Conservation (phyloP, 2,329 filamentous ascomycete genomes). For the Chaetothyriales sp. region DNA sequence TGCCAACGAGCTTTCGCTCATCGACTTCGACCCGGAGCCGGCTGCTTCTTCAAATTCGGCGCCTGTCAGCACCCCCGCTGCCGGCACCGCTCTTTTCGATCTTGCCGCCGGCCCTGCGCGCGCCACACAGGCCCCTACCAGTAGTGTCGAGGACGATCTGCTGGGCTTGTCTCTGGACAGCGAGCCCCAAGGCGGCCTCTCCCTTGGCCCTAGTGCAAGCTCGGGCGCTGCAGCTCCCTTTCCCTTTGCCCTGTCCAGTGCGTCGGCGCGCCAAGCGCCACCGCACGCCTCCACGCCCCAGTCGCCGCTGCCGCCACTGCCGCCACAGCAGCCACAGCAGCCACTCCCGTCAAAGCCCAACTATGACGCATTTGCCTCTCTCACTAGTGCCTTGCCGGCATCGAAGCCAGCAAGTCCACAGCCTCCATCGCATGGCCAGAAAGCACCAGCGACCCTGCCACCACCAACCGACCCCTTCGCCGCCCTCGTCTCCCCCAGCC, state of each 20-base stretch:
- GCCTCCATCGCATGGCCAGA: not conserved
- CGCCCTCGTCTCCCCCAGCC: constrained; percentile 38
- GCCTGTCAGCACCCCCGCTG: constrained; percentile 20
- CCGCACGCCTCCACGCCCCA: not conserved
- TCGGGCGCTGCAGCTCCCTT: constrained; percentile 11
- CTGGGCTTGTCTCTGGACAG: constrained; percentile 74
- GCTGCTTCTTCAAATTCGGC: not conserved
- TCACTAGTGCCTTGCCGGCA: constrained; percentile 33
- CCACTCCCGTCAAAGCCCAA: constrained; percentile 37
- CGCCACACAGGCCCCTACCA: constrained; percentile 38
- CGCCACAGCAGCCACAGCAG: constrained; percentile 25
- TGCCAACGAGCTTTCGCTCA: constrained; percentile 73
- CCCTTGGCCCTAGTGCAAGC: constrained; percentile 60
- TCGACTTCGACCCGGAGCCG: constrained; percentile 64
- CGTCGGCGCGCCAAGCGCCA: not conserved
- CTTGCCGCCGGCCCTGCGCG: constrained; percentile 32
- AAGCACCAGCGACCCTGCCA: constrained; percentile 27
- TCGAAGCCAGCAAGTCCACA: constrained; percentile 39
- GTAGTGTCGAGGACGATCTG: constrained; percentile 76
- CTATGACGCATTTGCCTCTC: constrained; percentile 44
- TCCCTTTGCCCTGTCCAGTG: constrained; percentile 6
- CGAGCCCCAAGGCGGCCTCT: constrained; percentile 66
- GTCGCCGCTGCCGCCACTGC: constrained; percentile 15
- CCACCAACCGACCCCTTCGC: constrained; percentile 47
- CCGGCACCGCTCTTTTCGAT: constrained; percentile 24